These are phyloP conservation scores for Debaryomycetaceae sp. DNA, from an alignment of 1,139 yeast genomes.

Conservation along the genomic window DNA sequence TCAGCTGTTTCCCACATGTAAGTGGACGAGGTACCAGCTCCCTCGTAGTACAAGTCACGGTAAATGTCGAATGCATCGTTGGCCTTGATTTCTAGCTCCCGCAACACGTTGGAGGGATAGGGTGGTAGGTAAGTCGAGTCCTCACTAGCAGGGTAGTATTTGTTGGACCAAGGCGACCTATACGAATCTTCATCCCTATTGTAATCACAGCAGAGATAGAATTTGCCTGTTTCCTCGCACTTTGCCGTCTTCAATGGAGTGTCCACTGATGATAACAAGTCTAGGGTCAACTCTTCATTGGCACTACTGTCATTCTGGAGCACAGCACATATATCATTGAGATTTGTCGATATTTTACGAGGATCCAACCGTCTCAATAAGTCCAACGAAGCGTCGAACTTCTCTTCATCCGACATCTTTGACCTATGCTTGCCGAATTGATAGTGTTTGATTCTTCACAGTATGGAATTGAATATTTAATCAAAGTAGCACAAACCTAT, in stretches of 20 bases:
- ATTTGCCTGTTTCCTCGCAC: conserved; percentile 61
- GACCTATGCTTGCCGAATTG: neutral
- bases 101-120: conserved; percentile 61
- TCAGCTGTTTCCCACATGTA: conserved; percentile 84
- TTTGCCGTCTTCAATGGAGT: conserved; percentile 65
- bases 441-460: neutral
- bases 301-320: conserved; percentile 44
- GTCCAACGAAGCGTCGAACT: conserved; percentile 85
- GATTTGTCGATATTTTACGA: conserved; percentile 56
- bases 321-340: conserved; percentile 66
- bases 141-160: conserved; percentile 60
- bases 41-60: conserved; percentile 91
- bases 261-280: conserved; percentile 81
- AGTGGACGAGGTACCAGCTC: conserved; percentile 81
- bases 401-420: conserved; percentile 45
- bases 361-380: conserved; percentile 86
- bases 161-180: conserved; percentile 89
- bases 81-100: conserved; percentile 75
- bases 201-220: conserved; percentile 84
- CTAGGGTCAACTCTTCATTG: conserved; percentile 68
- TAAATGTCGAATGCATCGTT: conserved; percentile 92
- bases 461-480: too few relatives aligned
- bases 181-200: conserved; percentile 92
- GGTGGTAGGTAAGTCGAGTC: conserved; percentile 56
- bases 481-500: neutral